Percentiles rank a stretch among this genome's conserved stretches.
Conservation (phyloP, 352 stramenopile species). For the Phytophthora meadii region DNA sequence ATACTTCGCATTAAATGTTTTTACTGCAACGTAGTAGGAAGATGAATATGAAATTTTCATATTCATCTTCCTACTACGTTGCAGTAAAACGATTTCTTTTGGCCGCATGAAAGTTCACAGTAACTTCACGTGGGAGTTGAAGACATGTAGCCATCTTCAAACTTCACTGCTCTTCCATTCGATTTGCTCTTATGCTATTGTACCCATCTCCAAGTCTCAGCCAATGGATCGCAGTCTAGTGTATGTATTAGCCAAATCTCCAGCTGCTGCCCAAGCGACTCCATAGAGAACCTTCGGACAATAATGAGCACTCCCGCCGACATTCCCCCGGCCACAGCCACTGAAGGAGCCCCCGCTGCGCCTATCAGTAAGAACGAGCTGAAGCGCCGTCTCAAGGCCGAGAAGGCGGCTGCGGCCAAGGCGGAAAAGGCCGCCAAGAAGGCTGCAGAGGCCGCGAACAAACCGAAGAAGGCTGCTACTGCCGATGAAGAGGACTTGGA, state of each 20-base stretch:
- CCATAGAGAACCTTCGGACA: constrained; percentile 3
- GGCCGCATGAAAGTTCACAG: too few relatives aligned
- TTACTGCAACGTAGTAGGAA: too few relatives aligned
- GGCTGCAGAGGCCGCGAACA: constrained; percentile 84
- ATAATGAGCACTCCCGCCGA: constrained; percentile 27
- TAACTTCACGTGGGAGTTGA: too few relatives aligned
- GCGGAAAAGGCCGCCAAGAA: constrained; percentile 89
- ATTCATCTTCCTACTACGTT: too few relatives aligned
- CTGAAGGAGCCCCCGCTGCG: constrained; percentile 24
- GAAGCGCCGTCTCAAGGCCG: constrained; percentile 97
- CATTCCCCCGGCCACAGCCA: constrained; percentile 7
- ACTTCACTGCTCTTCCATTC: too few relatives aligned
- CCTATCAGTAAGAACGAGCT: constrained; percentile 97
- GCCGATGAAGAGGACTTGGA: constrained; percentile 96
- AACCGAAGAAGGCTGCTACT: constrained; percentile 81
- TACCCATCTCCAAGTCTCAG: constrained; percentile 4
- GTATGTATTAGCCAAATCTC: constrained; percentile 19
- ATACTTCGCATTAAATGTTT: too few relatives aligned
- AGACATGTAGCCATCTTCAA: too few relatives aligned
- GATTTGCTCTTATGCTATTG: too few relatives aligned
- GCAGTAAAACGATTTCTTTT: too few relatives aligned
- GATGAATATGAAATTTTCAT: too few relatives aligned
- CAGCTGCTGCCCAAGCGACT: constrained; percentile 4
- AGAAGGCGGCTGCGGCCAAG: constrained; percentile 94
- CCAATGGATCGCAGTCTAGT: constrained; percentile 9